Percentiles rank a stretch among this genome's conserved stretches.
phyloP scores from a whole-genome alignment of 108 stramenopile species.

The Nitzschia sp. region DNA sequence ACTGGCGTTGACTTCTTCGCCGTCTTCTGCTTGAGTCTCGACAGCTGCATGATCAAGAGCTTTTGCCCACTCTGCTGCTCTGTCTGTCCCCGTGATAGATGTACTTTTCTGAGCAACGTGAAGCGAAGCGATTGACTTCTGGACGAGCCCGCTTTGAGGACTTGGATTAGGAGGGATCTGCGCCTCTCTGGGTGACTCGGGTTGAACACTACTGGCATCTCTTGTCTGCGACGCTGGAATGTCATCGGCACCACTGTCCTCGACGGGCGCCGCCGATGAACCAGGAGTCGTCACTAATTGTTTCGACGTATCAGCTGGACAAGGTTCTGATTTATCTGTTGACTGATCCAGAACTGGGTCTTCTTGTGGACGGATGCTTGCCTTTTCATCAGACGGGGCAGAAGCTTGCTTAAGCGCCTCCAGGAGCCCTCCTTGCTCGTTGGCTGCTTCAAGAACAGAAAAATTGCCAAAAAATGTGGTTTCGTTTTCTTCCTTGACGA shows the following conservation, averaged over 20 bases:
- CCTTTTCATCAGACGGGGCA: neutral
- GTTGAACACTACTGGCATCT: neutral
- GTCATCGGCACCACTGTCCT: too few species aligned
- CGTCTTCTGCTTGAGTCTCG: neutral
- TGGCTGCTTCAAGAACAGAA: neutral
- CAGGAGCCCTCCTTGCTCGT: neutral
- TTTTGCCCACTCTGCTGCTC: neutral
- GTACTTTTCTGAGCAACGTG: neutral
- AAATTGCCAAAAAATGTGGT: neutral
- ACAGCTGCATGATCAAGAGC: too few species aligned
- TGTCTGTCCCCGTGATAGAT: neutral
- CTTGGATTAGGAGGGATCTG: neutral
- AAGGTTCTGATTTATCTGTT: neutral
- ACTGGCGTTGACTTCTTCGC: neutral
- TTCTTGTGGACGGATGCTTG: neutral
- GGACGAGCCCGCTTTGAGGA: neutral
- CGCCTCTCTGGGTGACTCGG: neutral
- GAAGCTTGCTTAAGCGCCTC: neutral
- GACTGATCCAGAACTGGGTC: neutral
- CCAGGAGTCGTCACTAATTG: too few species aligned
- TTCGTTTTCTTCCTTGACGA: slow-evolving; percentile 28
- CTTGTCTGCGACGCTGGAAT: too few species aligned
- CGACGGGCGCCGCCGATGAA: too few species aligned
- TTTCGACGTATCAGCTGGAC: neutral
- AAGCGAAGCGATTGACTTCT: neutral